A percentile compares a stretch with the other conserved stretches of the same genome.
Evolutionary conservation across 2,329 filamentous ascomycete genomes (phyloP).

Genomic region (Proliferodiscus dingleyae): DNA sequence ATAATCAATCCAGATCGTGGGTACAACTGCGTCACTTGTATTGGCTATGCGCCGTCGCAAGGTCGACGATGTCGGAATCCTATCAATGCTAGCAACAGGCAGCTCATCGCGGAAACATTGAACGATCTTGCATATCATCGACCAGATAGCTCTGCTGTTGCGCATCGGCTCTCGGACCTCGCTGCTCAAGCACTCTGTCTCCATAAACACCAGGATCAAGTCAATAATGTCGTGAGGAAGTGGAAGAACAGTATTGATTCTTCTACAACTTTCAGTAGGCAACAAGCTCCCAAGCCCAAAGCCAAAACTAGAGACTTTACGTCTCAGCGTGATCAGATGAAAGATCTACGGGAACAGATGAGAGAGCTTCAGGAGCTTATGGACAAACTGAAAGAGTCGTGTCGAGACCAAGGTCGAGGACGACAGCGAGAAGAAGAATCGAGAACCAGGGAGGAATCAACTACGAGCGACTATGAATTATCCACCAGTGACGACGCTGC

Average conservation of each 20-base stretch:
- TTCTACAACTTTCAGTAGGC: slow-evolving; percentile 1
- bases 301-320: too few relatives aligned
- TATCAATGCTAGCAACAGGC: slow-evolving; percentile 9
- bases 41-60: slow-evolving; percentile 16
- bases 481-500: too few relatives aligned
- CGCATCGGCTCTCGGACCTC: slow-evolving; percentile 6
- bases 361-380: neutral
- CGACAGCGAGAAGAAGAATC: too few relatives aligned
- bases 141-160: slow-evolving; percentile 9
- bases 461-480: too few relatives aligned
- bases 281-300: too few relatives aligned
- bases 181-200: slow-evolving; percentile 15
- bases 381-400: neutral
- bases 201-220: slow-evolving; percentile 13
- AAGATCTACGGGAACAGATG: neutral
- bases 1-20: slow-evolving; percentile 15
- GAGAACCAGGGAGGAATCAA: too few relatives aligned
- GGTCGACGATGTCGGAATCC: slow-evolving; percentile 14
- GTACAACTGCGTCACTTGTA: slow-evolving; percentile 11
- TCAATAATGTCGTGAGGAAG: slow-evolving; percentile 6
- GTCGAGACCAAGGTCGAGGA: too few relatives aligned
- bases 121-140: slow-evolving; percentile 15
- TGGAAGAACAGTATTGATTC: slow-evolving; percentile 16
- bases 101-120: slow-evolving; percentile 7
- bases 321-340: too few relatives aligned